Evolutionary conservation across 768 basidiomycete species (phyloP), one percentile per base, ranked within the genome.

Genomic region (Tulasnella sp.): DNA sequence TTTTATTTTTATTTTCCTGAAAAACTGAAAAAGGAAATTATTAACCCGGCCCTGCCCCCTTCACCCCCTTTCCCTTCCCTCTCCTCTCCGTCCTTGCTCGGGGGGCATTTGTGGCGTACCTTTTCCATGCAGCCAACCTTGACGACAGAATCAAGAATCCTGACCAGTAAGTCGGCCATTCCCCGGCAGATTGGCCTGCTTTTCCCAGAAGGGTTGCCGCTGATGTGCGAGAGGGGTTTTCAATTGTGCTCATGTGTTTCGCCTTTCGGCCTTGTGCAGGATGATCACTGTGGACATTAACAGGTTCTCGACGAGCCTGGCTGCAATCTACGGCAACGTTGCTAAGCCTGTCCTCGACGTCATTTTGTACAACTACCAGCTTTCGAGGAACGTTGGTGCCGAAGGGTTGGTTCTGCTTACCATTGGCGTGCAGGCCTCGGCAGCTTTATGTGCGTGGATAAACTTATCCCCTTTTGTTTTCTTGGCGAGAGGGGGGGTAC

Each of bases 201-300:
- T 42, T 80, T 22, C 14, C 24, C 50, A 54, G 11, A 42, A 20
- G n/a, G 12, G 31, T 60, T 28, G n/a, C 14, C 60, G 60, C 60
- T 64, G n/a, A 31, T 64, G 34, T 46, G 72, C 28, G 42, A 42
- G 42, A 42, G 42, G 64, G 40, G 24, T 34, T 37, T 76, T 77
- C n/a, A 2, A 37, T 2, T 37, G 37, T 22, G 18, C 40, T 60
- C 58, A 9, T 64, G n/a, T 42, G 8, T 31, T 64, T 12, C 7
- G 7, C 60, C 28, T 48, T 40, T 50, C 9, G 42, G 82, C 75
- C 84, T 37, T 74, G 85, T 60, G 1, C 83, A 96, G 94, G 88
- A 96, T 96, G 93, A 94, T 98, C 77, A 97, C 96, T 2, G 93
- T 97, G 80, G 97, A 99, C 85, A 96, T 98, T 74, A 95, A 97